A percentile compares a stretch with the other conserved stretches of the same genome.
Conservation (phyloP, 345 rosid genomes). For the Eucalyptus pauciflora region DNA sequence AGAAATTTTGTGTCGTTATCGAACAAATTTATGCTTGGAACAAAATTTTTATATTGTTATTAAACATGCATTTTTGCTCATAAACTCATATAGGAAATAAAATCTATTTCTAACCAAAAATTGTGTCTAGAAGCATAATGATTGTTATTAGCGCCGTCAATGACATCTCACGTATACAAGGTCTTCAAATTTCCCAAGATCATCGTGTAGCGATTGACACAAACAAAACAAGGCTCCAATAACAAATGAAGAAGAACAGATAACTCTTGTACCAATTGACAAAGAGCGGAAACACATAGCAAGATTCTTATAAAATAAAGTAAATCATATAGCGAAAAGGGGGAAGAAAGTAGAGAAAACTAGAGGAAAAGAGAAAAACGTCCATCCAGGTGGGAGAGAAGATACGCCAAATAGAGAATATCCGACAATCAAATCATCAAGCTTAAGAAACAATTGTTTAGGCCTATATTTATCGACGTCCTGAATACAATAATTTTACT, state of each 20-base stretch:
- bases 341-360: not conserved
- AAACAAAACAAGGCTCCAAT: not conserved
- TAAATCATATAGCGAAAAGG: not conserved
- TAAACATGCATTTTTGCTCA: too few species aligned
- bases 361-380: not conserved
- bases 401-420: not conserved
- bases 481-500: not conserved
- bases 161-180: not conserved
- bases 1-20: rapidly evolving
- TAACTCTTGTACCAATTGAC: not conserved
- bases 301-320: not conserved
- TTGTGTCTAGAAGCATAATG: too few species aligned
- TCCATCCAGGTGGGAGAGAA: not conserved
- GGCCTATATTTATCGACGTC: not conserved
- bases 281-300: not conserved
- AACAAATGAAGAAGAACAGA: not conserved
- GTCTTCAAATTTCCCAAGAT: not conserved
- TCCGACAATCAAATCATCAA: not conserved
- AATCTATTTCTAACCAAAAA: too few species aligned
- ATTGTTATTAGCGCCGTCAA: too few species aligned
- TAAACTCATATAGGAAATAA: too few species aligned
- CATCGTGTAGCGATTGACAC: not conserved
- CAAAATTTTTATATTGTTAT: too few species aligned
- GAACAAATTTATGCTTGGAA: rapidly evolving
- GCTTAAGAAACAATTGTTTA: not conserved